These are phyloP conservation scores for Russula ochroleuca DNA, from an alignment of 768 basidiomycete species.

Conservation along the genomic window DNA sequence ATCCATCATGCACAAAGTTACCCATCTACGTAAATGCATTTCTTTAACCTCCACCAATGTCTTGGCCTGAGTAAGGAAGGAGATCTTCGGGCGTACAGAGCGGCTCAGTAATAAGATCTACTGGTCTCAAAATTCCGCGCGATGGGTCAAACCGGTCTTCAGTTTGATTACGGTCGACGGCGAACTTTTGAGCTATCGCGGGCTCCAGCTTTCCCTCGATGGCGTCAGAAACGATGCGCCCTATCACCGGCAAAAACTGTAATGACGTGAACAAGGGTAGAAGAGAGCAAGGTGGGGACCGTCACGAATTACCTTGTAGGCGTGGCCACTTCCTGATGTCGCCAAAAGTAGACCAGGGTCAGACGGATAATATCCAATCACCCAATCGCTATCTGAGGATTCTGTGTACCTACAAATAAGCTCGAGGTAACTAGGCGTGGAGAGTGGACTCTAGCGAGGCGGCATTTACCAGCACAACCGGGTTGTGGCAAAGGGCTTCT, in stretches of 20 bases:
- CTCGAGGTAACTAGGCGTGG: background rate
- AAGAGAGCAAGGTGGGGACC: background rate
- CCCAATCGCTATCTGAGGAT: constrained; percentile 80
- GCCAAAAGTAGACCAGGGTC: constrained; percentile 67
- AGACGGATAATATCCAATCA: constrained; percentile 69
- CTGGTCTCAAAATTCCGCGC: constrained; percentile 26
- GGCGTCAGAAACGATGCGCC: constrained; percentile 66
- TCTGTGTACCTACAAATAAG: constrained; percentile 72
- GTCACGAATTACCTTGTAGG: constrained; percentile 58
- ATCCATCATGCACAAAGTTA: constrained; percentile 1
- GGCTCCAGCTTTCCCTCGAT: constrained; percentile 60
- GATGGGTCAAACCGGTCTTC: constrained; percentile 37
- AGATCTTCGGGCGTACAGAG: constrained; percentile 24
- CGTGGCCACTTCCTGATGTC: constrained; percentile 86
- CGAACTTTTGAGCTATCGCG: constrained; percentile 54
- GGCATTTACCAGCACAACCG: constrained; percentile 78
- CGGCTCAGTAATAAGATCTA: constrained; percentile 7
- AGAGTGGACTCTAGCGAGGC: background rate
- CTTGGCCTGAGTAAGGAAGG: constrained; percentile 27
- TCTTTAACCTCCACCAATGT: constrained; percentile 1
- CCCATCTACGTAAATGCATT: background rate
- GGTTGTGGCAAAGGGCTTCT: constrained; percentile 66
- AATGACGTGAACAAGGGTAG: background rate
- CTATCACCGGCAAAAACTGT: constrained; percentile 85
- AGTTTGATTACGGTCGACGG: constrained; percentile 46